Evolutionary conservation across 352 stramenopile genomes (phyloP).

Genomic region (Phytophthora hybrid): DNA sequence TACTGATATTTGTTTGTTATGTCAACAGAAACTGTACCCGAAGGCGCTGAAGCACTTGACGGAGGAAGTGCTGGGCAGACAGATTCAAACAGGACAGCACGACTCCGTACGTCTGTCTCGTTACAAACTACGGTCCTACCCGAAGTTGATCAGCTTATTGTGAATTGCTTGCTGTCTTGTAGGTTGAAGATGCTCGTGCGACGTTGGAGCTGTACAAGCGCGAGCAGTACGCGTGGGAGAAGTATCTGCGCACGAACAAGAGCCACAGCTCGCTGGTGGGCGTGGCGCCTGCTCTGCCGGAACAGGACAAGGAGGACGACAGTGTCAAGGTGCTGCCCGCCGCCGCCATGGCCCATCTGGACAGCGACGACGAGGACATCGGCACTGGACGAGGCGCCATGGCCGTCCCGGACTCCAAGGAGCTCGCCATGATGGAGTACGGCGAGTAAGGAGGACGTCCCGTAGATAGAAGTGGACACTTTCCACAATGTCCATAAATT

Average conservation of each 20-base stretch:
- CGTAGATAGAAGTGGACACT: constrained; percentile 31
- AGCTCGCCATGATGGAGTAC: constrained; percentile 80
- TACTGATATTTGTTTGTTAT: constrained; percentile 12
- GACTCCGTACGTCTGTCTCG: constrained; percentile 68
- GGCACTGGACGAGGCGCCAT: constrained; percentile 28
- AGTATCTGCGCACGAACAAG: constrained; percentile 81
- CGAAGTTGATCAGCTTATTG: background rate
- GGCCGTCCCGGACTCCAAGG: constrained; percentile 63
- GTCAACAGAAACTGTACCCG: constrained; percentile 80
- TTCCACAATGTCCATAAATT: constrained; percentile 19
- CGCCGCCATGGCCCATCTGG: constrained; percentile 44
- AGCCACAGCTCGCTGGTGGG: constrained; percentile 57
- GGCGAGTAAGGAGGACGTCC: constrained; percentile 57
- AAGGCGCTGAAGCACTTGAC: constrained; percentile 85
- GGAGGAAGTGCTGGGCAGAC: constrained; percentile 65
- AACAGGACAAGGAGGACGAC: constrained; percentile 34
- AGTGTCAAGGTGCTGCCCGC: constrained; percentile 27
- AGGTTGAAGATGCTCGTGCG: constrained; percentile 84
- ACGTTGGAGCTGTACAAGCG: constrained; percentile 83
- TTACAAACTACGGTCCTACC: background rate
- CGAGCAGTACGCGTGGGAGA: constrained; percentile 88
- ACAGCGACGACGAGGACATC: constrained; percentile 44
- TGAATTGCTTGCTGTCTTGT: background rate
- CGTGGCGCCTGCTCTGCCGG: constrained; percentile 55
- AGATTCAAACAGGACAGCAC: constrained; percentile 88